A percentile compares a stretch with the other conserved stretches of the same genome.
These are phyloP conservation scores for Diaporthe humulicola DNA, from an alignment of 2,329 filamentous ascomycete species.

Conservation along the genomic window DNA sequence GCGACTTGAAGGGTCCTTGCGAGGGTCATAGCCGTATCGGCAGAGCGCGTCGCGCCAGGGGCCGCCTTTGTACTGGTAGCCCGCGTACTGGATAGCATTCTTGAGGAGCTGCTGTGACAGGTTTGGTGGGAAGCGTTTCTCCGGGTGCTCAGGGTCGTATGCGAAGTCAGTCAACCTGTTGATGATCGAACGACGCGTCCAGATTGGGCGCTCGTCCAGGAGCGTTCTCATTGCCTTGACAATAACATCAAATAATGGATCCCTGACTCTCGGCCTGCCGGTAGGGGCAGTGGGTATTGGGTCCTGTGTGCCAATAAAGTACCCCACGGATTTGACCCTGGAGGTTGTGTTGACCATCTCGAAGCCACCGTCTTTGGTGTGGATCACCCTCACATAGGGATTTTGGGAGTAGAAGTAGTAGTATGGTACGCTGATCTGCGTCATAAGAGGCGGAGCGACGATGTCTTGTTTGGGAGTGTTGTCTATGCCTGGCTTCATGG, in stretches of 20 bases:
- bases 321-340: constrained; percentile 67
- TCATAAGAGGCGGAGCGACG: constrained; percentile 84
- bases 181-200: constrained; percentile 85
- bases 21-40: constrained; percentile 87
- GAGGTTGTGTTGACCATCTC: constrained; percentile 69
- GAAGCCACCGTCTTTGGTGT: constrained; percentile 65
- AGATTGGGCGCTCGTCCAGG: constrained; percentile 82
- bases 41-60: constrained; percentile 93
- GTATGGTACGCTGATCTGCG: constrained; percentile 80
- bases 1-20: constrained; percentile 80
- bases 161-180: constrained; percentile 70
- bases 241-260: constrained; percentile 72
- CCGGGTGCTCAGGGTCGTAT: constrained; percentile 51
- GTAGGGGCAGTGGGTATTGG: constrained; percentile 74
- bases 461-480: constrained; percentile 74
- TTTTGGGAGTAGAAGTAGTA: constrained; percentile 90
- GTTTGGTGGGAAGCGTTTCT: constrained; percentile 46
- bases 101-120: constrained; percentile 71
- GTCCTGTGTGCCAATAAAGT: constrained; percentile 72
- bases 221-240: constrained; percentile 74
- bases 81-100: constrained; percentile 84
- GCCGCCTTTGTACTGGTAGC: constrained; percentile 92
- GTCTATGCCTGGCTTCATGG: constrained; percentile 74
- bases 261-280: constrained; percentile 68
- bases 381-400: constrained; percentile 76